Percentiles rank a stretch among this genome's conserved stretches.
phyloP scores from a whole-genome alignment of 306 rosid species.

The Hippophae tibetana region DNA sequence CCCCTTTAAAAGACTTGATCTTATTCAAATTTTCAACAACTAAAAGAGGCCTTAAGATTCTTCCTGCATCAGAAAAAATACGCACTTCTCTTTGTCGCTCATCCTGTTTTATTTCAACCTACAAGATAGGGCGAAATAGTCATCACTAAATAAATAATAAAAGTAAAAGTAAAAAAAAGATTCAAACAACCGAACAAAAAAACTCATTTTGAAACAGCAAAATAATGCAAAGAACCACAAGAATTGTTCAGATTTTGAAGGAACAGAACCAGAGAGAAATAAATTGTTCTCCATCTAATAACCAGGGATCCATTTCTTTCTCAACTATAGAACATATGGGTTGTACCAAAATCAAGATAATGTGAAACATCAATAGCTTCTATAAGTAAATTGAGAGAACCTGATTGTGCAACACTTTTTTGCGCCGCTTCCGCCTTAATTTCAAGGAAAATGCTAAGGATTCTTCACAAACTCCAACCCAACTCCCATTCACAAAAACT shows the following conservation, averaged over 20 bases:
- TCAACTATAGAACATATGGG: slow-evolving; percentile 8
- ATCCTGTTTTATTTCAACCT: slow-evolving; percentile 93
- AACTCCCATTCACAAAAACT: slow-evolving; percentile 76
- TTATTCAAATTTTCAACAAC: slow-evolving; percentile 61
- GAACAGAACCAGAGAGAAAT: too few relatives aligned
- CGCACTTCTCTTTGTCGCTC: slow-evolving; percentile 60
- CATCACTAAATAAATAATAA: background rate
- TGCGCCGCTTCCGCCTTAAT: slow-evolving; percentile 55
- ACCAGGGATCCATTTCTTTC: background rate
- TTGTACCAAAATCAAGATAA: slow-evolving; percentile 13
- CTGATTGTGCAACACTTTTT: slow-evolving; percentile 55
- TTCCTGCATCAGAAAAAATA: slow-evolving; percentile 83
- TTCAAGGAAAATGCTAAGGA: slow-evolving; percentile 47
- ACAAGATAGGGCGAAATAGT: slow-evolving; percentile 9
- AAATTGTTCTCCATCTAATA: background rate
- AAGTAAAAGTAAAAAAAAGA: background rate
- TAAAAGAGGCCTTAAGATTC: slow-evolving; percentile 87
- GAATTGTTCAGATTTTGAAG: too few relatives aligned
- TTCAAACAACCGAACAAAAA: background rate
- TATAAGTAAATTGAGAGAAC: slow-evolving; percentile 32
- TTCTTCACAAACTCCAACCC: slow-evolving; percentile 80
- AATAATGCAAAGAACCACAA: too few relatives aligned
- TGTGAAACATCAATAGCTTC: slow-evolving; percentile 9
- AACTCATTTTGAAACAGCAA: too few relatives aligned
- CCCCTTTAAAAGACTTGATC: slow-evolving; percentile 45